Evolutionary conservation across 257 asterid species (phyloP).

Genomic region (Schizonepeta tenuifolia): DNA sequence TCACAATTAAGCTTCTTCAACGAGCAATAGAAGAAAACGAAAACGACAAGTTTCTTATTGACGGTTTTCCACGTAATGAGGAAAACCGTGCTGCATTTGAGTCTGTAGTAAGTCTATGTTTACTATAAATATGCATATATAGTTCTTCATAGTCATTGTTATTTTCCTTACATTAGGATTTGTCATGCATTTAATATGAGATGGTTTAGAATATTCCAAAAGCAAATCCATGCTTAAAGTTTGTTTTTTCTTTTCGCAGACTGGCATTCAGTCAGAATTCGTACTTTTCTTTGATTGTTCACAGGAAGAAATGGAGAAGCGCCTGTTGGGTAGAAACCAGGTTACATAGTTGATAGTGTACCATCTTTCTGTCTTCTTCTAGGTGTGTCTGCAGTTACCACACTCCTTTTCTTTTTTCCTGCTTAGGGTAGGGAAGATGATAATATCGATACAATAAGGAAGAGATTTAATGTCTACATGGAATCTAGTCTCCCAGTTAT

Average conservation of each 20-base stretch:
- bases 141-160: background rate
- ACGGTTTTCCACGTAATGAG: constrained; percentile 96
- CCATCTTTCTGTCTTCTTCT: constrained; percentile 11
- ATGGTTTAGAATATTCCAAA: background rate
- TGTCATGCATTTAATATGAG: background rate
- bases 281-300: constrained; percentile 68
- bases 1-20: constrained; percentile 79
- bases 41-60: constrained; percentile 91
- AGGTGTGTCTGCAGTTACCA: constrained; percentile 2
- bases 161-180: constrained; percentile 9
- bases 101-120: constrained; percentile 58
- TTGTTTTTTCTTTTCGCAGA: constrained; percentile 42
- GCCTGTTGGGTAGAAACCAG: constrained; percentile 61
- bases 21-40: constrained; percentile 71
- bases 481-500: constrained; percentile 68
- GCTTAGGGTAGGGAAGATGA: constrained; percentile 68
- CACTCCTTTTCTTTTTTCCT: background rate
- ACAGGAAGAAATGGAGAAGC: constrained; percentile 71
- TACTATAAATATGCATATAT: background rate
- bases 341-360: constrained; percentile 35
- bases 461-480: constrained; percentile 59
- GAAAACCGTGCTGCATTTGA: constrained; percentile 93
- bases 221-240: constrained; percentile 4
- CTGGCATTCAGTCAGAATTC: constrained; percentile 77
- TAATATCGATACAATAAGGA: constrained; percentile 57